Conservation (phyloP, 2,329 filamentous ascomycete species). For the Aspergillus uvarum region DNA sequence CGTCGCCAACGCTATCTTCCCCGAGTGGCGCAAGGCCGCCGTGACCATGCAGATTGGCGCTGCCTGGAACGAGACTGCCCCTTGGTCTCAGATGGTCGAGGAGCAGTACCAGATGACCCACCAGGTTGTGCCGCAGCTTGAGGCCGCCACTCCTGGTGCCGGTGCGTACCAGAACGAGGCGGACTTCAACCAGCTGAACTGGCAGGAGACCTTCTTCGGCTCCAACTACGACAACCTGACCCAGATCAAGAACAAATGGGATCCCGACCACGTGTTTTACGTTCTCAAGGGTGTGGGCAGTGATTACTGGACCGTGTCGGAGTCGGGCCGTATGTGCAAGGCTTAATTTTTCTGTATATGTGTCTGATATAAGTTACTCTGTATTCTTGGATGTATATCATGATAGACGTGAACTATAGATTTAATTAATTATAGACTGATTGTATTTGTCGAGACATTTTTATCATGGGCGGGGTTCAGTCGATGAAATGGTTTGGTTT, state of each 20-base stretch:
- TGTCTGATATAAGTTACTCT: neutral
- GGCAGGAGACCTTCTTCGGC: constrained; percentile 45
- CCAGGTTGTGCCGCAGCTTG: constrained; percentile 40
- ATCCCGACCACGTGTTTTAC: constrained; percentile 44
- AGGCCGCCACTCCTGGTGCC: constrained; percentile 39
- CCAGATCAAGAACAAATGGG: constrained; percentile 44
- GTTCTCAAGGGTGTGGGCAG: constrained; percentile 41
- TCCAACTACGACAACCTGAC: constrained; percentile 39
- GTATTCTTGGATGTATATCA: neutral
- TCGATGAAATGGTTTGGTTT: no score
- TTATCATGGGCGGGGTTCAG: no score
- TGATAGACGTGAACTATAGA: neutral
- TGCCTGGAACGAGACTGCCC: constrained; percentile 40
- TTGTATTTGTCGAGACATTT: no score
- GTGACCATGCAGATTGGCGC: constrained; percentile 38
- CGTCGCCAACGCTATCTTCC: constrained; percentile 42
- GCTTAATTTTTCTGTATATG: neutral
- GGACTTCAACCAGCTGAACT: constrained; percentile 43
- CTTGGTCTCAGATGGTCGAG: constrained; percentile 37
- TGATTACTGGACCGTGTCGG: constrained; percentile 35
- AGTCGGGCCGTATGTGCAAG: constrained; percentile 32
- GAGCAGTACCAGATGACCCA: constrained; percentile 42
- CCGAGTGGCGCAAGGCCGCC: constrained; percentile 40
- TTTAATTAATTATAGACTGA: neutral
- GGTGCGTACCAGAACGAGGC: constrained; percentile 47